Base-by-base conservation (phyloP, 2,329 filamentous ascomycete species). In the Talaromyces sp. region DNA sequence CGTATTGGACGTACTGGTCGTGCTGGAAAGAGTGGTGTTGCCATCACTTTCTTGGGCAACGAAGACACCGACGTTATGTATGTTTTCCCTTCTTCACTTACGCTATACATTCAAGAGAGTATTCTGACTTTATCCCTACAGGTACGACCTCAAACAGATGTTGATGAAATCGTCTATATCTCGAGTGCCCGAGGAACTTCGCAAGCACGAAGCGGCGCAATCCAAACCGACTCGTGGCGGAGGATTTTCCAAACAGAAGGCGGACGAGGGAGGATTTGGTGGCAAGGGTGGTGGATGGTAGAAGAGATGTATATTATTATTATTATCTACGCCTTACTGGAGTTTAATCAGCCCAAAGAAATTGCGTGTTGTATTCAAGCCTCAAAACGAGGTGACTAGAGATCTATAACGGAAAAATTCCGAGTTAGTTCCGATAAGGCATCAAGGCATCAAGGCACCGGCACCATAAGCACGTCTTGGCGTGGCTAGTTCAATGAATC, bases 1-100 rank as follows among this genome's bases (percentile, higher is more conserved):
- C 87, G 94, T 78, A 89, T 99, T 68, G 94, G 94, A 74, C 88
- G 94, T 78, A 99, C 94, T 1, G 94, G 94, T 81, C 89, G 94
- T 86, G 94, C 94, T 2, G 94, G 94, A 62, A 97, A 97, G 84
- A 92, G 84, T 65, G 94, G 94, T 87, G 87, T 96, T 53, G 89
- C 94, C 2, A 94, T 99, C 63, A 99, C 94, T 0, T 99, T 99
- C 80, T 75, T 97, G 68, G 93, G 91, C 60, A 88, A 84, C 65
- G 94, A 97, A 76, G 94, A 99, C 76, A 71, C 83, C 1, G 94
- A 97, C 72, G 87, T 93, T 22, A 79, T 97, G 81, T 97, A 81
- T 66, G 75, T 74, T 59, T 31, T 11, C 15, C n/a, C 21, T 15
- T 28, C 31, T 37, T 31, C 6, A 17, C 13, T 17, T 52, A 7